These are phyloP conservation scores for Hortaea sp. DNA, from an alignment of 2,329 filamentous ascomycete genomes.

Conservation along the genomic window DNA sequence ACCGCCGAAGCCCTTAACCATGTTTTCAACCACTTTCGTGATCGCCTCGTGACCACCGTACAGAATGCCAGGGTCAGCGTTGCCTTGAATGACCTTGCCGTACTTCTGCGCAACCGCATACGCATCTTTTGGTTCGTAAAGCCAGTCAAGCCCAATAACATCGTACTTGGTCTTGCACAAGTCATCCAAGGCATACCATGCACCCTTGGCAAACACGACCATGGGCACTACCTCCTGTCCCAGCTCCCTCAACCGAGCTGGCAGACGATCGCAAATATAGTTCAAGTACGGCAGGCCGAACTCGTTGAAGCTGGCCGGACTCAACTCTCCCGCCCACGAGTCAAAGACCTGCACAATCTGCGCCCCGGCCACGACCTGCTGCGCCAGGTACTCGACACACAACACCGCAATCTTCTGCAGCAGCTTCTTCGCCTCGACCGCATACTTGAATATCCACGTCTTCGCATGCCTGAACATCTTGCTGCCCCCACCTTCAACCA, in stretches of 20 bases:
- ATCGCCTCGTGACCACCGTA: constrained; percentile 80
- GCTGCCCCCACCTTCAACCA: constrained; percentile 94
- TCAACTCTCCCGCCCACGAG: constrained; percentile 93
- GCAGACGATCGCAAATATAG: constrained; percentile 74
- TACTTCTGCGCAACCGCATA: constrained; percentile 60
- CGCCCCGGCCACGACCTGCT: constrained; percentile 86
- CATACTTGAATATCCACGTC: constrained; percentile 91
- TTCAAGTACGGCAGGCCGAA: constrained; percentile 81
- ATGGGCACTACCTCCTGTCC: constrained; percentile 77
- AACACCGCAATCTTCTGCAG: constrained; percentile 87
- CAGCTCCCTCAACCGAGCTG: constrained; percentile 61
- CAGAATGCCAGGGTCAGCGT: constrained; percentile 85
- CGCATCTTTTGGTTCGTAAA: constrained; percentile 78
- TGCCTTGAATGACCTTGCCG: constrained; percentile 81
- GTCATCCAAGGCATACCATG: constrained; percentile 86
- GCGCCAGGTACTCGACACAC: constrained; percentile 86
- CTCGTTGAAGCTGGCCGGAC: constrained; percentile 68
- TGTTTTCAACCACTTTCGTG: constrained; percentile 68
- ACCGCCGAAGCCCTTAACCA: constrained; percentile 76
- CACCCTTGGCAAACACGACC: constrained; percentile 96
- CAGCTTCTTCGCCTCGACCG: constrained; percentile 66
- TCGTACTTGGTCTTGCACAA: constrained; percentile 85
- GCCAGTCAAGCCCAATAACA: constrained; percentile 90
- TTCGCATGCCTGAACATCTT: constrained; percentile 92
- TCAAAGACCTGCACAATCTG: constrained; percentile 97